A percentile compares a stretch with the other conserved stretches of the same genome.
Evolutionary conservation across 2,329 filamentous ascomycete genomes (phyloP).

Genomic region (Scorias spongiosa): DNA sequence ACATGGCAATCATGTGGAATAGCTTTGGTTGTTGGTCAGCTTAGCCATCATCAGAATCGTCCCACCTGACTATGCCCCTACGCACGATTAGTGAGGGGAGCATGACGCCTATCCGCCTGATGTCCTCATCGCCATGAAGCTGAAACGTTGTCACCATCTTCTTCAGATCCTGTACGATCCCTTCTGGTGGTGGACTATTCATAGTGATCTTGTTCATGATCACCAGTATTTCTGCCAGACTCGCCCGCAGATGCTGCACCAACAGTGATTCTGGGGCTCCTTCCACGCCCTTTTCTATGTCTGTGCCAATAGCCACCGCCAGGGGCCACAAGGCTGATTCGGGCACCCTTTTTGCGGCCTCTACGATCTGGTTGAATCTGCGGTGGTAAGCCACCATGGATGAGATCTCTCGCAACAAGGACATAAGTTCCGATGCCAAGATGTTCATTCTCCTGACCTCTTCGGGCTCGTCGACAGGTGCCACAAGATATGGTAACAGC

Average conservation of each 20-base stretch:
- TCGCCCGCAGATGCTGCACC: too few species aligned
- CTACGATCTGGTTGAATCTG: not conserved
- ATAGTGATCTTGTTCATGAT: too few species aligned
- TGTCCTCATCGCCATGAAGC: not conserved
- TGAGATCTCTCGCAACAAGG: not conserved
- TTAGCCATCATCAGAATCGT: too few species aligned
- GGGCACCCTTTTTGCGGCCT: not conserved
- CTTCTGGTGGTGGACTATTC: not conserved
- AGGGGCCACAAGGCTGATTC: not conserved
- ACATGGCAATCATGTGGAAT: too few species aligned
- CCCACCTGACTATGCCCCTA: too few species aligned
- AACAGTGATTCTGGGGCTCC: too few species aligned
- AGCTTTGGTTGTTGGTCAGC: too few species aligned
- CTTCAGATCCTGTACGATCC: not conserved
- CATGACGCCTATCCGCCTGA: not conserved
- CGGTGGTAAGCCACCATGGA: not conserved
- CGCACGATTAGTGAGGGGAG: too few species aligned
- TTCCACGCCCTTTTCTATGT: too few species aligned
- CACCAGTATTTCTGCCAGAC: too few species aligned
- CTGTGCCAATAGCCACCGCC: not conserved
- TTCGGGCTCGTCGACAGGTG: not conserved
- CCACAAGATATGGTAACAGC: constrained; percentile 13
- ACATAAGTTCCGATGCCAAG: not conserved
- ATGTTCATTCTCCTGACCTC: not conserved
- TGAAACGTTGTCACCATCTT: not conserved